A percentile compares a stretch with the other conserved stretches of the same genome.
phyloP scores from a whole-genome alignment of 148 eudicot species.

The Oxyria digyna region DNA sequence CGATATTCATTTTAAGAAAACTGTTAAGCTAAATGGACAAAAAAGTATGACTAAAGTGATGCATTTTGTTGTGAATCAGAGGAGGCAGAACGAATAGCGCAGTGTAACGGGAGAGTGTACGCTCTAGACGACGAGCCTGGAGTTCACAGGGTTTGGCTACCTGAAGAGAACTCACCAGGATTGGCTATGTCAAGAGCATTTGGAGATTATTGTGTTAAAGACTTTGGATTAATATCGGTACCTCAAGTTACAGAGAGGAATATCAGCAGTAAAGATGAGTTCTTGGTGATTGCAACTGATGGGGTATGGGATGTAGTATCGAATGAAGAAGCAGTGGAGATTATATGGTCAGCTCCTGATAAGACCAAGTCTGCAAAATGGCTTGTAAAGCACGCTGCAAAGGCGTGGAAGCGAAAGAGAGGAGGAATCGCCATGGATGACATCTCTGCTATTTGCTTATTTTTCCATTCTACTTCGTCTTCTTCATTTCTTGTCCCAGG shows the following conservation, averaged over 20 bases:
- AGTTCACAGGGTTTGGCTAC: constrained; percentile 77
- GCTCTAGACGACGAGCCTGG: constrained; percentile 82
- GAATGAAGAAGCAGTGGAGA: constrained; percentile 71
- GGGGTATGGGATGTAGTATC: constrained; percentile 99
- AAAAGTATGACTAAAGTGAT: neutral
- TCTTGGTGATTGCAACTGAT: constrained; percentile 75
- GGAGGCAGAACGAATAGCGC: constrained; percentile 72
- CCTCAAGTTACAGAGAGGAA: constrained; percentile 78
- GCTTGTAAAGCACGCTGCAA: constrained; percentile 48
- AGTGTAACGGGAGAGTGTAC: constrained; percentile 77
- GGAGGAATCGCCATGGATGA: constrained; percentile 65
- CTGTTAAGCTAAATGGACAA: too few relatives aligned
- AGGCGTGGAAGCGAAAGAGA: constrained; percentile 66
- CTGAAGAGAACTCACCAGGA: constrained; percentile 73
- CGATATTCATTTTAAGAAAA: neutral
- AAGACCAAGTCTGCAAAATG: constrained; percentile 48
- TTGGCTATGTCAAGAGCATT: constrained; percentile 97
- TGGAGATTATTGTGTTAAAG: constrained; percentile 80
- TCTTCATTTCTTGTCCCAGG: constrained; percentile 10
- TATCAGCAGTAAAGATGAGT: constrained; percentile 56
- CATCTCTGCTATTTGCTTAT: constrained; percentile 73
- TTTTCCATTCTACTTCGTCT: constrained; percentile 35
- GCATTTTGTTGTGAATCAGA: constrained; percentile 26
- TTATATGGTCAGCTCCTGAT: constrained; percentile 43
- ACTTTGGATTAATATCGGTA: constrained; percentile 77